Evolutionary conservation across 768 basidiomycete species (phyloP), one percentile per base, ranked within the genome.

Genomic region (Hebeloma cylindrosporum): DNA sequence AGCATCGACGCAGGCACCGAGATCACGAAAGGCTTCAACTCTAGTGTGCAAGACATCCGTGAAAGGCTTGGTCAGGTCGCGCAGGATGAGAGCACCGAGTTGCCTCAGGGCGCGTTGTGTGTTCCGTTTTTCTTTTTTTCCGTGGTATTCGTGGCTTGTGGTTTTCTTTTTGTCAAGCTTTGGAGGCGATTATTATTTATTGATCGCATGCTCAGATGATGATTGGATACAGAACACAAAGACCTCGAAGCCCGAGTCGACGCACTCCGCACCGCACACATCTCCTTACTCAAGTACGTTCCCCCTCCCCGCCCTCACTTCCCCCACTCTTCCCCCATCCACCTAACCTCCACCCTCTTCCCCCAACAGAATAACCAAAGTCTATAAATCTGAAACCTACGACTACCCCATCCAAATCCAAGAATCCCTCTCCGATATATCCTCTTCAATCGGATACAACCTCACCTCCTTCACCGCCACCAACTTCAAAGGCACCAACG

Each of bases 171-270:
- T n/a, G n/a, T n/a, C n/a, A n/a, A n/a, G n/a, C n/a, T n/a, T n/a
- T n/a, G n/a, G n/a, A n/a, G n/a, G n/a, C n/a, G n/a, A n/a, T n/a
- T n/a, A n/a, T n/a, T n/a, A n/a, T n/a, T n/a, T 5, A 26, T 7
- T 37, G 27, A 10, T 8, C 11, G 18, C 9, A 39, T 31, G 8
- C 23, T 20, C 20, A 21, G 9, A 18, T 29, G 18, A 34, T 21
- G 18, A 13, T 27, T 20, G 16, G 14, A 14, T 50, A n/a, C 71
- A 90, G 95, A 99, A 65, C 98, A 98, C 77, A 93, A 85, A 59
- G 91, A 95, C 61, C 82, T 99, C 53, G 96, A 99, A 68, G 75
- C 84, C 34, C 86, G 92, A 44, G 96, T 98, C 29, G 96, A 99
- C 67, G 92, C 91, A 22, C 80, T 99, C 40, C 80, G 83, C 53